These are phyloP conservation scores for Pyrus communis DNA, from an alignment of 306 rosid species.

Conservation along the genomic window DNA sequence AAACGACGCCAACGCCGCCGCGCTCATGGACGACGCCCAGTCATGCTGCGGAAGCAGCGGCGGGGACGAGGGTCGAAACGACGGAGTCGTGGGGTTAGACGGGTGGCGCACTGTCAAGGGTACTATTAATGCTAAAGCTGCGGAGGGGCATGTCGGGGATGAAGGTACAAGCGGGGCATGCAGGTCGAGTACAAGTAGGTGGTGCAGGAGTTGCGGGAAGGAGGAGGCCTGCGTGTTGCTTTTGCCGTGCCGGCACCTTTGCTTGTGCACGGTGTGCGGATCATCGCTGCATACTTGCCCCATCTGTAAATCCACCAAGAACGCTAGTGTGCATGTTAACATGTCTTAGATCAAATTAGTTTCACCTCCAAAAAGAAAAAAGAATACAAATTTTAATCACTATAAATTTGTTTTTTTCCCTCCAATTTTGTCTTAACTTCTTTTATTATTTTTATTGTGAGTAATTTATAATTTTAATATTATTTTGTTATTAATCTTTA, in stretches of 20 bases:
- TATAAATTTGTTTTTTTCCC: constrained; percentile 7
- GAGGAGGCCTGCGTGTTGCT: constrained; percentile 82
- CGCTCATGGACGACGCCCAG: constrained; percentile 38
- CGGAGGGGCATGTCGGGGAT: neutral
- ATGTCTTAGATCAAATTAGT: constrained; percentile 25
- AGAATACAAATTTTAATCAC: neutral
- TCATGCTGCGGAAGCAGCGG: constrained; percentile 66
- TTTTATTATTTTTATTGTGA: neutral
- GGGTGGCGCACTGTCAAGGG: constrained; percentile 33
- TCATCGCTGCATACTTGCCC: constrained; percentile 72
- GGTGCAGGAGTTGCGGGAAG: constrained; percentile 69
- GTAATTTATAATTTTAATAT: neutral
- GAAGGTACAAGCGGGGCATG: neutral
- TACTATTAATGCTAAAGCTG: neutral
- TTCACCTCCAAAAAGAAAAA: neutral
- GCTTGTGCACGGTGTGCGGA: constrained; percentile 75
- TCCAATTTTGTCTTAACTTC: neutral
- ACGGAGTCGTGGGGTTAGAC: neutral
- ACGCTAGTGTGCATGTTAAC: constrained; percentile 72
- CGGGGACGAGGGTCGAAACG: neutral
- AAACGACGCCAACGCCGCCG: neutral
- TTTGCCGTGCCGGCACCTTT: constrained; percentile 87
- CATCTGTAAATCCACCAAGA: constrained; percentile 72
- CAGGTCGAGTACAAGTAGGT: constrained; percentile 7
- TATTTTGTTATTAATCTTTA: neutral